These are phyloP conservation scores for Tagetes patula DNA, from an alignment of 129 eudicot species.

Conservation along the genomic window DNA sequence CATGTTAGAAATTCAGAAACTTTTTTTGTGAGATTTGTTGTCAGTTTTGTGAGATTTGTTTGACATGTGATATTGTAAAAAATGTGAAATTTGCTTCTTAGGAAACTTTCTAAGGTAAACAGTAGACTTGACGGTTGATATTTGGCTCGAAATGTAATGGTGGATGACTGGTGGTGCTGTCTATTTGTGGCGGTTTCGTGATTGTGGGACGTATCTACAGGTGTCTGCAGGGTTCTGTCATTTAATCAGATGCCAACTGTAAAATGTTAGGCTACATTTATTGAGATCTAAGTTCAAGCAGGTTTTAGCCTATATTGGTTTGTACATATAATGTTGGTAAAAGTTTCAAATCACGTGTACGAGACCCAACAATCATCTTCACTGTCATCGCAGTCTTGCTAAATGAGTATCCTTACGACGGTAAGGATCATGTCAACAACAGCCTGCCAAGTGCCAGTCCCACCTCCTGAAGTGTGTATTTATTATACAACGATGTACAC, in stretches of 20 bases:
- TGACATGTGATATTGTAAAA: not conserved
- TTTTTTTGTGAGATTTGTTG: not conserved
- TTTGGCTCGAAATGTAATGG: not conserved
- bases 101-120: not conserved
- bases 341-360: no score
- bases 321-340: no score
- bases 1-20: conserved; percentile 33
- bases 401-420: no score
- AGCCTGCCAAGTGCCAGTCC: no score
- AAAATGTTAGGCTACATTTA: not conserved
- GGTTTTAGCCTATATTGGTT: no score
- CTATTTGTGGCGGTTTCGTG: not conserved
- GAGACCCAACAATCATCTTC: no score
- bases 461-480: no score
- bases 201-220: not conserved
- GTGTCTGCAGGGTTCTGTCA: not conserved
- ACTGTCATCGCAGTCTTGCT: no score
- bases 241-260: not conserved
- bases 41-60: conserved; percentile 9
- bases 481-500: no score
- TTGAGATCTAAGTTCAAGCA: no score
- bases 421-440: no score
- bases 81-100: conserved; percentile 1
- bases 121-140: not conserved
- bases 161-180: not conserved